These are phyloP conservation scores for Ligustrum vulgare DNA, from an alignment of 257 asterid species.

Conservation along the genomic window DNA sequence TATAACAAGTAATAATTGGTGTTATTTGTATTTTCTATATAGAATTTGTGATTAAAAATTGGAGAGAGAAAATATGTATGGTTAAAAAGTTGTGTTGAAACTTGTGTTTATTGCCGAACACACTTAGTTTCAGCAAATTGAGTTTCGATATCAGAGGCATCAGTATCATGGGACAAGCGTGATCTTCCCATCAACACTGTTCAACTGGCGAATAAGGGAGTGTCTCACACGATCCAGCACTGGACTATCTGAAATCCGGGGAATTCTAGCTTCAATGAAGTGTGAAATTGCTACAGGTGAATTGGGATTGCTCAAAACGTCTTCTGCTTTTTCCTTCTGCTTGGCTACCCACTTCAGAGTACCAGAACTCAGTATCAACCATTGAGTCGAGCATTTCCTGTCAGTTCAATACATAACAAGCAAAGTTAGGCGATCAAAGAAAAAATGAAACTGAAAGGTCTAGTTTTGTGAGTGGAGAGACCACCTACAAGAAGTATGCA, in stretches of 20 bases:
- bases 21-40: too few species aligned
- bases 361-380: constrained; percentile 85
- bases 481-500: constrained; percentile 92
- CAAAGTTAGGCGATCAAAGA: background rate
- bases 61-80: too few species aligned
- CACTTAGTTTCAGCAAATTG: constrained; percentile 28
- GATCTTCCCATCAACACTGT: constrained; percentile 47
- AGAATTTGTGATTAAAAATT: too few species aligned
- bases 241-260: constrained; percentile 67
- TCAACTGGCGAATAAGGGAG: constrained; percentile 74
- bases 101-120: too few species aligned
- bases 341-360: constrained; percentile 83
- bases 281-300: constrained; percentile 63
- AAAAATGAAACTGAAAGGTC: background rate
- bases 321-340: constrained; percentile 85
- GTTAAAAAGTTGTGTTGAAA: too few species aligned
- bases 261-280: constrained; percentile 67
- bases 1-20: too few species aligned
- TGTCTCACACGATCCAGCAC: constrained; percentile 76
- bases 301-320: constrained; percentile 70
- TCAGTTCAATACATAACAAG: constrained; percentile 13
- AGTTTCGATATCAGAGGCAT: constrained; percentile 36
- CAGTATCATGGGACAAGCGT: constrained; percentile 20
- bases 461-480: constrained; percentile 23
- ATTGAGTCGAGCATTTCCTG: constrained; percentile 84